A percentile compares a stretch with the other conserved stretches of the same genome.
phyloP scores from a whole-genome alignment of 257 asterid species.

The Lithospermum erythrorhizon region DNA sequence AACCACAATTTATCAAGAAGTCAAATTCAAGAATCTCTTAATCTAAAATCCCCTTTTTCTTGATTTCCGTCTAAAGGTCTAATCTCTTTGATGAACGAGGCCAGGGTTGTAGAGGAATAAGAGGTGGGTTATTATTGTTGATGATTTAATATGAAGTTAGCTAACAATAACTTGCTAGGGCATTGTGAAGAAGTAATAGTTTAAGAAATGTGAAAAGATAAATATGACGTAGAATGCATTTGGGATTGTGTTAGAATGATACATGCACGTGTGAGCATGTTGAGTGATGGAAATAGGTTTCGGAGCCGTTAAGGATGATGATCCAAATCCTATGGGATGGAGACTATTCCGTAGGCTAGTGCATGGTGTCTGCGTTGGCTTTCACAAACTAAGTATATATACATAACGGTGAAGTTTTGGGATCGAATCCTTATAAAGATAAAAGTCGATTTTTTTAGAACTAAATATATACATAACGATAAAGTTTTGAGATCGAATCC shows the following conservation, averaged over 20 bases:
- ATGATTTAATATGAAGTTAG: neutral
- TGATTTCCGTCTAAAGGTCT: neutral
- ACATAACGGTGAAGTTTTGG: too few species aligned
- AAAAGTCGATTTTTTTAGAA: too few species aligned
- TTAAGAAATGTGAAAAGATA: neutral
- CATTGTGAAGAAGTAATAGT: neutral
- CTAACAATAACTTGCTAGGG: neutral
- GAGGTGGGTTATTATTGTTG: neutral
- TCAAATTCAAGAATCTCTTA: neutral
- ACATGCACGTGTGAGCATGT: constrained; percentile 16
- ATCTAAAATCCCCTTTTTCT: neutral
- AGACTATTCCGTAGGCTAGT: constrained; percentile 51
- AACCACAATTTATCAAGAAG: too few species aligned
- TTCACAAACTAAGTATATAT: too few species aligned
- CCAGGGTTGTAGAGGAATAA: constrained; percentile 2
- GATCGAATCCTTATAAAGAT: too few species aligned
- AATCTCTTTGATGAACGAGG: constrained; percentile 11
- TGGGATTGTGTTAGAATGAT: constrained; percentile 5
- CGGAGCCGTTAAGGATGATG: constrained; percentile 34
- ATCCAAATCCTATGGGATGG: constrained; percentile 2
- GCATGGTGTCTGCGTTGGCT: constrained; percentile 58
- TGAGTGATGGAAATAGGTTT: constrained; percentile 10
- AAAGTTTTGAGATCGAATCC: too few species aligned
- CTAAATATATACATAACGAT: too few species aligned
- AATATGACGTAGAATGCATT: neutral